Evolutionary conservation across 2,329 filamentous ascomycete species (phyloP).

Genomic region (Colletotrichum sp.): DNA sequence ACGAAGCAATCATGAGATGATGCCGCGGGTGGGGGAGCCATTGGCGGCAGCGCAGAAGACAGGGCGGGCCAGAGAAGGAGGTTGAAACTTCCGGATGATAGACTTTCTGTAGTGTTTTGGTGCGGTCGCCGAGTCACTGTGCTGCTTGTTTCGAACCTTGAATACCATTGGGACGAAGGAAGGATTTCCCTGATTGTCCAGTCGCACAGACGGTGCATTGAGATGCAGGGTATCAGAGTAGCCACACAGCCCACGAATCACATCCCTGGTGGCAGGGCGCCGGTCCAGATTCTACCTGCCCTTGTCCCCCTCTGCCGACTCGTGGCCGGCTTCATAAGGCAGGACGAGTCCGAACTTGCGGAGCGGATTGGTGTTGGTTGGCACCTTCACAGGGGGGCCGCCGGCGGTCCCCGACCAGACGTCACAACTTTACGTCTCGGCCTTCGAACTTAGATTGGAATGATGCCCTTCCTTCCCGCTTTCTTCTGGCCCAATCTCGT

Average conservation of each 20-base stretch:
- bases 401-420: background rate
- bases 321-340: background rate
- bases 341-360: background rate
- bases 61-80: background rate
- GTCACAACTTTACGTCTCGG: constrained; percentile 14
- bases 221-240: constrained; percentile 2
- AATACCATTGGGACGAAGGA: constrained; percentile 1
- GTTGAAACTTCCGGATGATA: constrained; percentile 14
- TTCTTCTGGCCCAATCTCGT: background rate
- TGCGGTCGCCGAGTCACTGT: constrained; percentile 6
- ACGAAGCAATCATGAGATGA: constrained; percentile 2
- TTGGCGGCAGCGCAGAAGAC: background rate
- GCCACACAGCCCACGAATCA: background rate
- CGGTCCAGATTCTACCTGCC: background rate
- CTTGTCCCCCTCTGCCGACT: background rate
- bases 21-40: background rate
- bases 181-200: constrained; percentile 16
- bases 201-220: constrained; percentile 17
- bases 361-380: background rate
- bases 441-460: background rate
- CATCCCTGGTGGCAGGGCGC: background rate
- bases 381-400: background rate
- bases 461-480: background rate
- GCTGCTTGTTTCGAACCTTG: constrained; percentile 20
- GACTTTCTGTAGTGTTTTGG: constrained; percentile 21